Percentiles rank a stretch among this genome's conserved stretches.
phyloP scores from a whole-genome alignment of 495 filamentous ascomycete genomes.

The Hypoxylon lienhwacheense region DNA sequence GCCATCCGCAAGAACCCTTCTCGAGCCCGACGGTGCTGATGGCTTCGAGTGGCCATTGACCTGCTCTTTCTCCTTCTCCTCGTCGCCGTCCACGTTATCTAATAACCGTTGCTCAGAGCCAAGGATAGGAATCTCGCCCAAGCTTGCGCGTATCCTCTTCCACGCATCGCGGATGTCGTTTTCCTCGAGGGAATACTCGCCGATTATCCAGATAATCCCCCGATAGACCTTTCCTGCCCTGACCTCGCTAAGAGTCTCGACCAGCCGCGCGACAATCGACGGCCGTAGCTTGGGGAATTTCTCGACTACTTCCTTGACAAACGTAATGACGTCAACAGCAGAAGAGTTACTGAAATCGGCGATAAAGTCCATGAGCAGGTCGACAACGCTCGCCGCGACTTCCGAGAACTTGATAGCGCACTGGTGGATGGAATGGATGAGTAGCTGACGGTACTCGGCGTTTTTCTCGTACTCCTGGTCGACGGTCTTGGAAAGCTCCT shows the following conservation, averaged over 20 bases:
- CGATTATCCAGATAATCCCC: slow-evolving; percentile 95
- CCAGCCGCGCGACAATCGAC: slow-evolving; percentile 84
- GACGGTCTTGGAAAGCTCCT: slow-evolving; percentile 95
- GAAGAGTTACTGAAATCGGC: slow-evolving; percentile 97
- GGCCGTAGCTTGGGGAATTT: slow-evolving; percentile 90
- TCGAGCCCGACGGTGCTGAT: slow-evolving; percentile 75
- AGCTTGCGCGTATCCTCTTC: slow-evolving; percentile 90
- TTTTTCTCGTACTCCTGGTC: slow-evolving; percentile 99
- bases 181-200: slow-evolving; percentile 93
- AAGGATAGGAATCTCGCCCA: slow-evolving; percentile 97
- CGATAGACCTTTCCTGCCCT: slow-evolving; percentile 97
- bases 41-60: slow-evolving; percentile 79
- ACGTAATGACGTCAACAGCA: slow-evolving; percentile 95
- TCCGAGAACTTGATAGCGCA: slow-evolving; percentile 99
- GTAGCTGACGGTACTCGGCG: slow-evolving; percentile 90
- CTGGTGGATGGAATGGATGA: slow-evolving; percentile 96
- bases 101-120: slow-evolving; percentile 92
- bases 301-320: slow-evolving; percentile 98
- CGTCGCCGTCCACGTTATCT: slow-evolving; percentile 59
- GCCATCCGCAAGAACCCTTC: slow-evolving; percentile 92
- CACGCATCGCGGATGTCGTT: slow-evolving; percentile 95
- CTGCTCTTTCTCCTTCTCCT: slow-evolving; percentile 68
- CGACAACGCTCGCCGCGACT: slow-evolving; percentile 94
- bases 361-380: slow-evolving; percentile 98
- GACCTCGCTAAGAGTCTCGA: slow-evolving; percentile 89